phyloP scores from a whole-genome alignment of 1,284 basidiomycete genomes.

The Moesziomyces antarcticus region DNA sequence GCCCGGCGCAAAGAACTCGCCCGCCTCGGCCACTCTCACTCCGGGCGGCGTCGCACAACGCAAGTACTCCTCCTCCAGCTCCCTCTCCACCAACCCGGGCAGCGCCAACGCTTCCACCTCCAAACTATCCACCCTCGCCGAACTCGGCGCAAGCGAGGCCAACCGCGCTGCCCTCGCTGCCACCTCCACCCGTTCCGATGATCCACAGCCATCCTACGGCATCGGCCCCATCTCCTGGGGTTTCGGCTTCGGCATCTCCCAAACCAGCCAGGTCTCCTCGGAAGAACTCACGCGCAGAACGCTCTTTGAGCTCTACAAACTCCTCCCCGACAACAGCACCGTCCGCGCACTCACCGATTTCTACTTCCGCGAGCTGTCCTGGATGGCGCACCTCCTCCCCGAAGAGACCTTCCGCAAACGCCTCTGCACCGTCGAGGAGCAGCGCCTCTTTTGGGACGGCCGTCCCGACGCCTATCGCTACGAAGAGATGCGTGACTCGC shows the following conservation, averaged over 20 bases:
- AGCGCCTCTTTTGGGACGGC: constrained; percentile 32
- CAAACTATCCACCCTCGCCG: constrained; percentile 47
- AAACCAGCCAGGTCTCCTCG: constrained; percentile 27
- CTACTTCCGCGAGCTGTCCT: constrained; percentile 52
- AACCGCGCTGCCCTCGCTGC: constrained; percentile 32
- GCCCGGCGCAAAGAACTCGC: constrained; percentile 17
- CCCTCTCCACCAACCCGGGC: constrained; percentile 4
- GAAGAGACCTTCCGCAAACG: constrained; percentile 27
- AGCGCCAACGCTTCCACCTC: constrained; percentile 15
- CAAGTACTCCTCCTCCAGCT: constrained; percentile 21
- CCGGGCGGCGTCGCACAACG: constrained; percentile 9
- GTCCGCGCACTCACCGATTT: constrained; percentile 33
- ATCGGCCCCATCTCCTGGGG: constrained; percentile 33
- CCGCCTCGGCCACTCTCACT: neutral
- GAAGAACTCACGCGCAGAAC: constrained; percentile 37
- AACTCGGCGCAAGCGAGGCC: constrained; percentile 42
- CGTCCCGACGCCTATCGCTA: constrained; percentile 25
- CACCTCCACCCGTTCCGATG: constrained; percentile 1
- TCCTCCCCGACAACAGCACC: constrained; percentile 35
- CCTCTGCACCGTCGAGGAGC: constrained; percentile 24
- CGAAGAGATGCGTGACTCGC: constrained; percentile 36
- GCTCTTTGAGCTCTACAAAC: constrained; percentile 38
- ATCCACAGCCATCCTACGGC: constrained; percentile 10
- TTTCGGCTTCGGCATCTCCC: constrained; percentile 49
- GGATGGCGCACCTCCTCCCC: constrained; percentile 45